These are phyloP conservation scores for Tuber indicum DNA, from an alignment of 495 filamentous ascomycete genomes.

Conservation along the genomic window DNA sequence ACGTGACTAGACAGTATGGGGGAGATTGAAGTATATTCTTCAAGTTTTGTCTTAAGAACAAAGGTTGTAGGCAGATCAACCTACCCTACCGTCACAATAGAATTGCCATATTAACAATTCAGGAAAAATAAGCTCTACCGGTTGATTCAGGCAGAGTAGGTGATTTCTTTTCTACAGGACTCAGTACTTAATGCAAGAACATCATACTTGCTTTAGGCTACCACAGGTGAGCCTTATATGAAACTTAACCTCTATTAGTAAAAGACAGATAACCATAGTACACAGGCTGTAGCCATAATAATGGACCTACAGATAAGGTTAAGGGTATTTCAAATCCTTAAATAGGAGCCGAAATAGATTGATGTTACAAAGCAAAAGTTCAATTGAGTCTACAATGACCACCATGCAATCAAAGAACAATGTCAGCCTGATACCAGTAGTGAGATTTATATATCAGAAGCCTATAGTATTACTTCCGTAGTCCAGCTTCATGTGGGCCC, in stretches of 20 bases:
- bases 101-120: no score
- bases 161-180: not conserved
- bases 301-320: not conserved
- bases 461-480: not conserved
- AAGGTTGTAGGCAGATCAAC: no score
- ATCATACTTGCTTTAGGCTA: not conserved
- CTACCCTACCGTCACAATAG: no score
- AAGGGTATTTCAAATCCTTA: not conserved
- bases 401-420: not conserved
- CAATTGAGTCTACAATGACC: not conserved
- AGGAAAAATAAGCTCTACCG: no score
- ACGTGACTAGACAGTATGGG: not conserved
- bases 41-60: no score
- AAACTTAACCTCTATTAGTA: conserved; percentile 2
- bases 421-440: not conserved
- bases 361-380: not conserved
- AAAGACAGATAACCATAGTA: not conserved
- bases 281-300: no score
- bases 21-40: no score
- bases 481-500: conserved; percentile 10
- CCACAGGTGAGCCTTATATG: not conserved
- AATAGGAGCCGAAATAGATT: not conserved
- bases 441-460: not conserved
- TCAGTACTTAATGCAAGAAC: not conserved
- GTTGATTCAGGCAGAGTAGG: not conserved